Percentiles rank a stretch among this genome's conserved stretches.
phyloP scores from a whole-genome alignment of 306 rosid species.

The Benincasa hispida region DNA sequence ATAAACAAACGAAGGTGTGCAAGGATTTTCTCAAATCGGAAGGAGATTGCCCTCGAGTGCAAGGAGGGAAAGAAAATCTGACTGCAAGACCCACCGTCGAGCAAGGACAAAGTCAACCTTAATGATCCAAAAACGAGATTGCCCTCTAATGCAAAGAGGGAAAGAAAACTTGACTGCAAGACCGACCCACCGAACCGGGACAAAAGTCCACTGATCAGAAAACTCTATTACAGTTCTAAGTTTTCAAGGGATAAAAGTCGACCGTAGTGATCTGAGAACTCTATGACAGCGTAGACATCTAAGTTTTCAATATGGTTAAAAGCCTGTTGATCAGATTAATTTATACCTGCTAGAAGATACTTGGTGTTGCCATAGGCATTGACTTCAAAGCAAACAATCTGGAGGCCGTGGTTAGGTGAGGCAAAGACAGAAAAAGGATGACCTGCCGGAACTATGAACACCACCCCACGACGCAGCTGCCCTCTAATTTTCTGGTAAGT shows the following conservation, averaged over 20 bases:
- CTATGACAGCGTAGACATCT: not conserved
- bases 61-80: too few relatives aligned
- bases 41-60: too few relatives aligned
- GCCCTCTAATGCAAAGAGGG: not conserved
- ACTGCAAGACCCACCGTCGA: too few relatives aligned
- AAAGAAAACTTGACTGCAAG: not conserved
- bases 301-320: not conserved
- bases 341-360: not conserved
- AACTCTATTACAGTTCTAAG: not conserved
- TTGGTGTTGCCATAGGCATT: not conserved
- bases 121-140: too few relatives aligned
- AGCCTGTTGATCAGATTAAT: not conserved
- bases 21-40: too few relatives aligned
- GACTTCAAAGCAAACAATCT: constrained; percentile 1
- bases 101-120: too few relatives aligned
- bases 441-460: not conserved
- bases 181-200: not conserved
- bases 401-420: not conserved
- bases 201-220: not conserved
- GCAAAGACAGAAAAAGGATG: not conserved
- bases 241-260: too few relatives aligned
- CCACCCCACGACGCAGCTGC: not conserved
- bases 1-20: too few relatives aligned
- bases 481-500: not conserved
- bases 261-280: too few relatives aligned